Evolutionary conservation across 441 rosid species (phyloP), one percentile per base, ranked within the genome.

Genomic region (Raphanus hybrid): DNA sequence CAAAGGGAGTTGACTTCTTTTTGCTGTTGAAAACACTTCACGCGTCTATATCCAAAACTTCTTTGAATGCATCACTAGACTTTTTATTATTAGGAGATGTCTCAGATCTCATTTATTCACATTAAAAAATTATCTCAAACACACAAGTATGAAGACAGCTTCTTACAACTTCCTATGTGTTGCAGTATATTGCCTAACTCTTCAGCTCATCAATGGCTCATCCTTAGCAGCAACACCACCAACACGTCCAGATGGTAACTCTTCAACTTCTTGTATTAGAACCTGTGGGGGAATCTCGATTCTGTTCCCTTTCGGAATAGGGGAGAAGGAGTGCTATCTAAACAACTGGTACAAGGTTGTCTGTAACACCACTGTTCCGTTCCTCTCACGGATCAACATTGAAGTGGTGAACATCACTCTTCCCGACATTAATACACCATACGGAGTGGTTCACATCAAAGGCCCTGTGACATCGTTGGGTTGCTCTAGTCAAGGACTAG

Each of bases 281-380:
- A 8, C 14, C 2, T 85, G 88, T 39, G 86, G 85, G 8, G 61
- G 78, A 59, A 9, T 82, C 41, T 34, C 73, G 6, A 75, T 85
- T 34, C 73, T 80, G 0, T 83, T 75, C 52, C 88, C 85, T 0
- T 84, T 86, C 3, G 86, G 88, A 0, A 78, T 76, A 4, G 16
- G 52, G 48, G 64, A 57, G 12, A 5, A 23, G 3, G 70, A 23
- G 3, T 85, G 86, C 27, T 75, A 43, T 15, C 75, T 71, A 67
- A 71, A 61, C 37, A 43, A 20, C 5, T n/a, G 52, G 29, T 82
- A 81, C 39, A 4, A 59, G 14, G 60, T 85, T 39, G 6, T 2
- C 3, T 84, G 86, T 0, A 45, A 41, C 23, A 11, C 3, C 15
- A 71, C 3, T 1, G 69, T 1, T 5, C 80, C 78, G 7, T 83